Conservation (phyloP, 2,329 filamentous ascomycete species). For the Dryadomyces sulphureus region DNA sequence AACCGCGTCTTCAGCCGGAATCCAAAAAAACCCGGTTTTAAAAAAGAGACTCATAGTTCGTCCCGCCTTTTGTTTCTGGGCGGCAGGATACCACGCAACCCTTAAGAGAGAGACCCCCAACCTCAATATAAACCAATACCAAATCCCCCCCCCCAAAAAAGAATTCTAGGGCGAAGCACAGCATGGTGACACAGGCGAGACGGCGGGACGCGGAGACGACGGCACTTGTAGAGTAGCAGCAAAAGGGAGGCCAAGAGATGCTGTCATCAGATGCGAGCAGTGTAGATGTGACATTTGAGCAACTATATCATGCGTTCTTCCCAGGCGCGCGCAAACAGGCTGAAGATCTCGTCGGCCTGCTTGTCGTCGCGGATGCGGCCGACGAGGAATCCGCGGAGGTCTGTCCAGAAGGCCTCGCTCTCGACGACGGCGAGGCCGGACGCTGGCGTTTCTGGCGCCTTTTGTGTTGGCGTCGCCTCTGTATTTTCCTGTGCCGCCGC, state of each 20-base stretch:
- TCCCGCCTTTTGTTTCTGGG: background rate
- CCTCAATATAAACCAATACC: background rate
- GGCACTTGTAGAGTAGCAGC: too few species aligned
- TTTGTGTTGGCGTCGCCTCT: slow-evolving; percentile 23
- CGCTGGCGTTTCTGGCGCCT: background rate
- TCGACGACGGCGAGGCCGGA: slow-evolving; percentile 37
- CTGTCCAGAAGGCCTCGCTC: slow-evolving; percentile 70
- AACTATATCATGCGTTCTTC: slow-evolving; percentile 21
- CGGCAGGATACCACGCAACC: background rate
- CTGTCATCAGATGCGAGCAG: background rate
- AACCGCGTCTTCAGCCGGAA: too few species aligned
- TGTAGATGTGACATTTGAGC: too few species aligned
- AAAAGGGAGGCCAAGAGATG: too few species aligned
- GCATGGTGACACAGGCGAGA: too few species aligned
- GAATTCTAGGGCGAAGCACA: too few species aligned
- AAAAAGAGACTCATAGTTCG: background rate
- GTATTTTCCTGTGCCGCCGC: slow-evolving; percentile 20
- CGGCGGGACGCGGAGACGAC: too few species aligned
- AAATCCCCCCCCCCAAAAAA: background rate
- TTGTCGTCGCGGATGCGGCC: slow-evolving; percentile 62
- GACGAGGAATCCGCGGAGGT: slow-evolving; percentile 66
- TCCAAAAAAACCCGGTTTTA: too few species aligned
- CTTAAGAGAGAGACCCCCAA: background rate
- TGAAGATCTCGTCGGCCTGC: slow-evolving; percentile 47
- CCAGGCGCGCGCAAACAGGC: slow-evolving; percentile 60